A percentile compares a stretch with the other conserved stretches of the same genome.
phyloP scores from a whole-genome alignment of 371 early-diverging fungal genomes.

The Lichtheimia corymbifera region DNA sequence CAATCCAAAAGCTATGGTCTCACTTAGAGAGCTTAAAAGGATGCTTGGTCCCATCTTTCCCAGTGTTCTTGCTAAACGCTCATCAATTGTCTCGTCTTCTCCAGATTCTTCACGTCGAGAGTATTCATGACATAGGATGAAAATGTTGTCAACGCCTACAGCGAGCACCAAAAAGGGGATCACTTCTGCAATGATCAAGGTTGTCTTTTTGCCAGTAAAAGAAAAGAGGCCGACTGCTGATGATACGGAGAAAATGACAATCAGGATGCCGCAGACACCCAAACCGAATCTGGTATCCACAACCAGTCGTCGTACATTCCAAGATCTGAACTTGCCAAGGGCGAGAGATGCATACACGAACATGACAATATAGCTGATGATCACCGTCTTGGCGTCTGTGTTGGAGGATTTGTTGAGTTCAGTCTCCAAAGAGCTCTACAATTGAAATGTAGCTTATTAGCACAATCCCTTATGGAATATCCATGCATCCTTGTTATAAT shows the following conservation, averaged over 20 bases:
- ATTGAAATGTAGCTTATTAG: not conserved
- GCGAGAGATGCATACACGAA: constrained; percentile 75
- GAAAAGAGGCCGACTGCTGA: constrained; percentile 73
- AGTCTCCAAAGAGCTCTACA: constrained; percentile 61
- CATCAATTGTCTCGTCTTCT: constrained; percentile 41
- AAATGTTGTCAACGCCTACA: constrained; percentile 82
- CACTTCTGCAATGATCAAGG: constrained; percentile 80
- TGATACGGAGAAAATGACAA: constrained; percentile 72
- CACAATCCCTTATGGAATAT: not conserved
- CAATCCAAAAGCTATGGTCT: constrained; percentile 74
- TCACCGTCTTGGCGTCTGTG: constrained; percentile 65
- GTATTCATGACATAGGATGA: constrained; percentile 73
- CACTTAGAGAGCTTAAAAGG: constrained; percentile 65
- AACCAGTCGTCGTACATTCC: constrained; percentile 52
- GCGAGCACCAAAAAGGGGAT: constrained; percentile 82
- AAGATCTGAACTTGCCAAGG: constrained; percentile 51
- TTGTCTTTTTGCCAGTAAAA: constrained; percentile 64
- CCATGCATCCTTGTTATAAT: constrained; percentile 4
- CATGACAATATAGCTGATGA: constrained; percentile 72
- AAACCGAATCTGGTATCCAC: constrained; percentile 73
- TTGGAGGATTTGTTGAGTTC: constrained; percentile 72
- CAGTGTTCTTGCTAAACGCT: constrained; percentile 62
- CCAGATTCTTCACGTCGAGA: constrained; percentile 44
- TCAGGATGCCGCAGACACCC: constrained; percentile 69
- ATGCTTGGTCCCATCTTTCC: constrained; percentile 76